Percentiles rank a stretch among this genome's conserved stretches.
Conservation (phyloP, 306 rosid genomes). For the Cucurbita maxima region DNA sequence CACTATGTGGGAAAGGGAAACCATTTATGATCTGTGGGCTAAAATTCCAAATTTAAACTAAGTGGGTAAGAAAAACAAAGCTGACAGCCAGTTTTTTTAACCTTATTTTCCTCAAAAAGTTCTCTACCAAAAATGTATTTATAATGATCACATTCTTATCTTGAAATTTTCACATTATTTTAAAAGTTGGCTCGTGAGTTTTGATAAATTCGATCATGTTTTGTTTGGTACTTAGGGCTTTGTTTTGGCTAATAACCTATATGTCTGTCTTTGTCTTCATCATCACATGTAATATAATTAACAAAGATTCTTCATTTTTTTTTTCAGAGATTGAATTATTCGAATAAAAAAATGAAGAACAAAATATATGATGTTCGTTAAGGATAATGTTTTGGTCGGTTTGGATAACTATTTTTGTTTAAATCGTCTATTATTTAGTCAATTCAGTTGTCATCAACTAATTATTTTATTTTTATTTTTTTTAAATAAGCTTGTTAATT, state of each 20-base stretch:
- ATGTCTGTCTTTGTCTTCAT: not conserved
- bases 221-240: not conserved
- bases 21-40: not conserved
- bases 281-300: not conserved
- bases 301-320: not conserved
- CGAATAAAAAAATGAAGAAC: not conserved
- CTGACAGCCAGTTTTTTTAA: not conserved
- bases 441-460: no score
- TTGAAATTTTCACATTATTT: not conserved
- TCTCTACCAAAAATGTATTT: not conserved
- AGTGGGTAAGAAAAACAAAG: not conserved
- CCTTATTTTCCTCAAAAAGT: not conserved
- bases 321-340: not conserved
- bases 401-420: not conserved
- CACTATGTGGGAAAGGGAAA: not conserved
- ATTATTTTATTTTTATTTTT: no score
- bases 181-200: constrained; percentile 1
- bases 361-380: no score
- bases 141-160: not conserved
- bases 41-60: not conserved
- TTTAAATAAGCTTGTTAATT: no score
- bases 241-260: not conserved
- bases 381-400: not conserved
- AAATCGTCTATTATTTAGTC: no score
- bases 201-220: not conserved